phyloP scores from a whole-genome alignment of 2,329 filamentous ascomycete species.

The Myriangium duriaei region DNA sequence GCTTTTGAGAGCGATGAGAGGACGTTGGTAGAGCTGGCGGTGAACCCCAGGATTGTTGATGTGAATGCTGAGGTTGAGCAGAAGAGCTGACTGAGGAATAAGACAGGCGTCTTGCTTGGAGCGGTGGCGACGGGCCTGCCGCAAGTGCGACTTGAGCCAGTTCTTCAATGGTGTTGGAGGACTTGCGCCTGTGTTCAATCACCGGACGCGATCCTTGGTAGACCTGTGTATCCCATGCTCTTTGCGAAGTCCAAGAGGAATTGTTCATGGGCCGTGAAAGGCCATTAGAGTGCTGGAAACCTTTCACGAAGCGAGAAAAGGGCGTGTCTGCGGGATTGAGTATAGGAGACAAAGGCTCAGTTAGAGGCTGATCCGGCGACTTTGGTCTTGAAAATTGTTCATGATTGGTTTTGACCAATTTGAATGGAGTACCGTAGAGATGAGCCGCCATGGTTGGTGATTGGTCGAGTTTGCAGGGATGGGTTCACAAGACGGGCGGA shows the following conservation, averaged over 20 bases:
- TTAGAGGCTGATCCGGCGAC: conserved; percentile 20
- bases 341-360: conserved; percentile 24
- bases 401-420: conserved; percentile 12
- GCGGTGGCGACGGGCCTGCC: conserved; percentile 22
- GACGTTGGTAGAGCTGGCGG: conserved; percentile 12
- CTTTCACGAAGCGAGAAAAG: conserved; percentile 14
- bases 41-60: conserved; percentile 9
- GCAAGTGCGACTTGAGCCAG: conserved; percentile 32
- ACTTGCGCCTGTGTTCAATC: conserved; percentile 6
- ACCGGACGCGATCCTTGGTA: conserved; percentile 21
- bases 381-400: conserved; percentile 16
- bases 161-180: conserved; percentile 28
- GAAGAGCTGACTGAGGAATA: conserved; percentile 8
- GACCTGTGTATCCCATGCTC: conserved; percentile 13
- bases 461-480: neutral
- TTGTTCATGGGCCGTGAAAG: neutral
- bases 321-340: conserved; percentile 20
- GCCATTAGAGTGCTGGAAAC: conserved; percentile 2
- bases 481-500: too few species aligned
- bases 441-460: conserved; percentile 7
- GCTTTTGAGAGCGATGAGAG: conserved; percentile 32
- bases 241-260: neutral
- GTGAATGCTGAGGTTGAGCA: conserved; percentile 11
- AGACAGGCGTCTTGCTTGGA: conserved; percentile 2
- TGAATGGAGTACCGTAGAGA: conserved; percentile 20